phyloP scores from a whole-genome alignment of 2,329 filamentous ascomycete species.

The Dactylellina sp. region DNA sequence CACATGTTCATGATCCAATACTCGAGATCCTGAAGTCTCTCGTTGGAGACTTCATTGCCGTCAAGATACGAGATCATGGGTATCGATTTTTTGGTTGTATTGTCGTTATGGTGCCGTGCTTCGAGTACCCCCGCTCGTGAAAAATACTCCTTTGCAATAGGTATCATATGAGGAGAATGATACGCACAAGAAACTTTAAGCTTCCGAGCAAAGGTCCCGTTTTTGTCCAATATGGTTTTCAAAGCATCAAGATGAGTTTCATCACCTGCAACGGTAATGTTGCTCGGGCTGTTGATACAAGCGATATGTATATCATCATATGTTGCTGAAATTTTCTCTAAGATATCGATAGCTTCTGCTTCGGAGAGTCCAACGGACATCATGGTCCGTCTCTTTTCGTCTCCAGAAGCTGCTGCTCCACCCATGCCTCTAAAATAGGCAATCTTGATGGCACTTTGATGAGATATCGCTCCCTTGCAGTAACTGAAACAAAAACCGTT shows the following conservation, averaged over 20 bases:
- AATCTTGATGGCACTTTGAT: slow-evolving; percentile 31
- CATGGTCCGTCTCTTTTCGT: slow-evolving; percentile 62
- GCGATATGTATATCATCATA: slow-evolving; percentile 29
- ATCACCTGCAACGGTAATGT: slow-evolving; percentile 61
- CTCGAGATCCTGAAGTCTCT: slow-evolving; percentile 19
- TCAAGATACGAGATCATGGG: slow-evolving; percentile 42
- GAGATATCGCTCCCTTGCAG: slow-evolving; percentile 40
- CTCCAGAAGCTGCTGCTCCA: slow-evolving; percentile 21
- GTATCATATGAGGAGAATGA: slow-evolving; percentile 65
- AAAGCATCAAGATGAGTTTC: slow-evolving; percentile 61
- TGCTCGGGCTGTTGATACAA: slow-evolving; percentile 61
- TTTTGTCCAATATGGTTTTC: slow-evolving; percentile 18
- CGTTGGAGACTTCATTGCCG: slow-evolving; percentile 29
- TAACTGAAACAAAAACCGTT: slow-evolving; percentile 12
- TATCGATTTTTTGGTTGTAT: slow-evolving; percentile 2
- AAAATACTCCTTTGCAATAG: slow-evolving; percentile 62
- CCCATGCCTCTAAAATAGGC: slow-evolving; percentile 38
- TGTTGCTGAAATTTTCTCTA: slow-evolving; percentile 9
- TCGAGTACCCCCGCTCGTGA: slow-evolving; percentile 32
- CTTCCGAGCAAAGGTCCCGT: slow-evolving; percentile 60
- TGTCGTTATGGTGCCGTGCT: background rate
- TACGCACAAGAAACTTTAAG: slow-evolving; percentile 65
- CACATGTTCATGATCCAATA: slow-evolving; percentile 45
- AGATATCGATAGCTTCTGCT: slow-evolving; percentile 59
- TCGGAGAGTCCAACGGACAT: slow-evolving; percentile 63